Conservation (phyloP, 345 rosid genomes). For the Lumnitzera racemosa region DNA sequence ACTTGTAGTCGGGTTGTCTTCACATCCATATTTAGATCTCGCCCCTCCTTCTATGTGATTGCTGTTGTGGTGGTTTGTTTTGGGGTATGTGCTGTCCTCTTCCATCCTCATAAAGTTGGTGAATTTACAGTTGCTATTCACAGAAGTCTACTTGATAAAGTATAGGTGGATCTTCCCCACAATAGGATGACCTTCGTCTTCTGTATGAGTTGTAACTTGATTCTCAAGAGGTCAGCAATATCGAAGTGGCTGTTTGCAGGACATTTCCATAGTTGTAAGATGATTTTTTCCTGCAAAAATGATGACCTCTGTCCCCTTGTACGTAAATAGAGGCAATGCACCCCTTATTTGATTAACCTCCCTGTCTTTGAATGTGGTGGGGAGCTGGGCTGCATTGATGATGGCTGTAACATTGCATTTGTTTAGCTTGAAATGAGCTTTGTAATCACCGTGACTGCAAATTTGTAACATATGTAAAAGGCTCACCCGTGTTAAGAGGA, state of each 20-base stretch:
- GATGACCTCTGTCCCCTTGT: neutral
- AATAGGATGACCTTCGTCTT: too few species aligned
- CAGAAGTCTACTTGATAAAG: conserved; percentile 35
- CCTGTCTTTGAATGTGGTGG: neutral
- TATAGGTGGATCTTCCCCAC: conserved; percentile 6
- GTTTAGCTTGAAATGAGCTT: too few species aligned
- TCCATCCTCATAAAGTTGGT: conserved; percentile 69
- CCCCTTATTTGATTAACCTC: conserved; percentile 2
- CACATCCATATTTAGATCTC: conserved; percentile 25
- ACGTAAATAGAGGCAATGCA: neutral
- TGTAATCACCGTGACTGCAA: too few species aligned
- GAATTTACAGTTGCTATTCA: conserved; percentile 64
- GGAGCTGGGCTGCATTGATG: neutral
- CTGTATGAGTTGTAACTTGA: too few species aligned
- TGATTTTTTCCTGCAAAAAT: neutral
- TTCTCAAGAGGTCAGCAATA: too few species aligned
- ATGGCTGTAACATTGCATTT: too few species aligned
- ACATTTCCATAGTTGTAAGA: too few species aligned
- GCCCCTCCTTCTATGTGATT: conserved; percentile 34
- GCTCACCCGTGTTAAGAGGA: too few species aligned
- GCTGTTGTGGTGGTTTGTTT: conserved; percentile 50
- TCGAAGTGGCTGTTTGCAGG: too few species aligned
- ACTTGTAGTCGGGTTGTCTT: conserved; percentile 27
- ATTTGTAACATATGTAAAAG: too few species aligned
- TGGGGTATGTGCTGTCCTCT: conserved; percentile 53